These are phyloP conservation scores for Mycosphaerella arachidis DNA, from an alignment of 2,329 filamentous ascomycete genomes.

Conservation along the genomic window DNA sequence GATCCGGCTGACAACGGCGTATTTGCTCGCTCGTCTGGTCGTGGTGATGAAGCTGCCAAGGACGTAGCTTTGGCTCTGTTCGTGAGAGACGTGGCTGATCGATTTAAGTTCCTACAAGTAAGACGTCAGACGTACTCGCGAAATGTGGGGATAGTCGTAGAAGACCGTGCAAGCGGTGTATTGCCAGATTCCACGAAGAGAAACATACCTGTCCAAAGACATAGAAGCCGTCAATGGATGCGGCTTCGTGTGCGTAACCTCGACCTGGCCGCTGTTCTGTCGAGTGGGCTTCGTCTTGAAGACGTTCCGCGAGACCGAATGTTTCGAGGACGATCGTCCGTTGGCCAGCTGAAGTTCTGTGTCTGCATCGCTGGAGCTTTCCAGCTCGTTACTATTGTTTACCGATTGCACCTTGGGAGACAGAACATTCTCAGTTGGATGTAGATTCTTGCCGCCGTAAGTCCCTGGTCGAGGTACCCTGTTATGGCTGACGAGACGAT, in stretches of 20 bases:
- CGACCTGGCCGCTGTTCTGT: constrained; percentile 39
- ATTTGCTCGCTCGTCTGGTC: constrained; percentile 24
- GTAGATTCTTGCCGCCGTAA: constrained; percentile 75
- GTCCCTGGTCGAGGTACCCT: constrained; percentile 53
- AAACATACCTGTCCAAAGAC: constrained; percentile 21
- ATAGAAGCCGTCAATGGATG: constrained; percentile 30
- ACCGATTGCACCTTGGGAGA: constrained; percentile 46
- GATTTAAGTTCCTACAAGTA: constrained; percentile 13
- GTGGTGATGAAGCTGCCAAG: constrained; percentile 25
- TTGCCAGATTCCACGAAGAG: no score
- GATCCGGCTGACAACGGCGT: constrained; percentile 31
- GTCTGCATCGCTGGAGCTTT: constrained; percentile 33
- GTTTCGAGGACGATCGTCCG: constrained; percentile 31
- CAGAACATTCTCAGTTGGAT: constrained; percentile 87
- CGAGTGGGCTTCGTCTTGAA: constrained; percentile 33
- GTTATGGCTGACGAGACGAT: constrained; percentile 87
- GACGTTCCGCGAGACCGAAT: constrained; percentile 22
- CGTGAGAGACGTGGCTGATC: constrained; percentile 24
- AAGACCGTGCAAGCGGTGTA: no score
- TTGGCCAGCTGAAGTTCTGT: constrained; percentile 33
- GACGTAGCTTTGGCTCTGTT: constrained; percentile 20
- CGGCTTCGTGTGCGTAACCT: constrained; percentile 26
- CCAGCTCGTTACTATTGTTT: constrained; percentile 27
- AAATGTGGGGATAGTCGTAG: no score
- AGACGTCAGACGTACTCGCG: no score